Evolutionary conservation across 148 eudicot species (phyloP), one percentile per base, ranked within the genome.

Genomic region (Rhododendron kiyosumense): DNA sequence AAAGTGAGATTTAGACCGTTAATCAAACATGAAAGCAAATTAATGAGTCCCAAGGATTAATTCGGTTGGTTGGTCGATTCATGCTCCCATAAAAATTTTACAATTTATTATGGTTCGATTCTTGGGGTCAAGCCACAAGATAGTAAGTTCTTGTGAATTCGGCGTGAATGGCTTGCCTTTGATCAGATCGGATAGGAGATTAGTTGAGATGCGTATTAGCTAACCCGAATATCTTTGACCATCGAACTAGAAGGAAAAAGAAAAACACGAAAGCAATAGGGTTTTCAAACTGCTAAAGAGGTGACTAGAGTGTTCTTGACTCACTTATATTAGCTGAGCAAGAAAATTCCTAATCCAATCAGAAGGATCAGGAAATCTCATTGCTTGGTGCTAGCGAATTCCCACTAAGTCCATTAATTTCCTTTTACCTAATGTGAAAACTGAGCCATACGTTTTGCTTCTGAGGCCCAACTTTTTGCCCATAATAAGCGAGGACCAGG

Each of bases 381-480:
- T 79, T 54, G 45, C 74, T 65, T 52, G 36, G 57, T 5, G 14
- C 57, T 59, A 12, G 77, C 17, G 65, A 81, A 24, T 36, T 14
- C 59, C 59, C 78, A 17, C 36, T 22, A 81, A 52, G 65, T 30
- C 6, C 26, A 30, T 14, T 5, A 41, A 41, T 41, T 20, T 17
- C 49, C 63, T 7, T 71, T 34, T 34, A 34, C 24, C 52, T 32
- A 36, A 5, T 81, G 82, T 34, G 59, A 52, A 84, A 63, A 69
- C 78, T 32, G 71, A 34, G 78, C 71, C 75, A 80, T 17, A 13
- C 46, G 34, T 38, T 85, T 45, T 51, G 34, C 67, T 52, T 22
- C 43, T 81, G 49, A 71, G 77, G 51, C 84, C 49, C 52, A 69
- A 85, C 81, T 85, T 85, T 65, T 88, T 57, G 85, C 84, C 82